These are phyloP conservation scores for Amorphotheca resinae DNA, from an alignment of 495 filamentous ascomycete species.

Conservation along the genomic window DNA sequence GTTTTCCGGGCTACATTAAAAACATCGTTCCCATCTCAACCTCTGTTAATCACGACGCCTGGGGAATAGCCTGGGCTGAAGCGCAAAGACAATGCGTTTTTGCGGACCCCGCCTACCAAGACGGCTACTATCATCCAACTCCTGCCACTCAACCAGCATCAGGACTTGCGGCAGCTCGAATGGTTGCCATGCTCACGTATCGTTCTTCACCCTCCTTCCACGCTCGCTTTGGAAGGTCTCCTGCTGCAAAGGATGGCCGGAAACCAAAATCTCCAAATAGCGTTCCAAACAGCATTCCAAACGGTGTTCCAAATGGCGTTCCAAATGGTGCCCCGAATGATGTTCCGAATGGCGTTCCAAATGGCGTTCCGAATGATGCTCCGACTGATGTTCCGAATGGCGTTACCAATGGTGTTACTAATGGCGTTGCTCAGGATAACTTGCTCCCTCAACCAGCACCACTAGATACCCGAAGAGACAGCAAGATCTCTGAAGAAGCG, in stretches of 20 bases:
- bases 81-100: conserved; percentile 26
- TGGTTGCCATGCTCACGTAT: conserved; percentile 32
- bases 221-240: conserved; percentile 22
- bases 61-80: conserved; percentile 30
- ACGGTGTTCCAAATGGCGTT: neutral
- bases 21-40: conserved; percentile 27
- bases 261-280: neutral
- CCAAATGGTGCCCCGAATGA: neutral
- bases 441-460: neutral
- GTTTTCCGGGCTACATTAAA: conserved; percentile 22
- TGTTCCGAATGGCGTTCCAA: neutral
- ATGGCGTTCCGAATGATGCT: neutral
- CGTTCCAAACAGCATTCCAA: neutral
- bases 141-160: conserved; percentile 16
- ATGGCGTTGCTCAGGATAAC: too few relatives aligned
- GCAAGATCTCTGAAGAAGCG: neutral
- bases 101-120: conserved; percentile 22
- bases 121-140: conserved; percentile 23
- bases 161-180: conserved; percentile 26
- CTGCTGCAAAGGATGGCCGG: neutral
- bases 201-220: conserved; percentile 26
- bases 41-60: conserved; percentile 25
- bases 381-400: neutral
- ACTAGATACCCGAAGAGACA: neutral
- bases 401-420: neutral